phyloP scores from a whole-genome alignment of 2,329 filamentous ascomycete genomes.

The Stachybotrys echinatus region DNA sequence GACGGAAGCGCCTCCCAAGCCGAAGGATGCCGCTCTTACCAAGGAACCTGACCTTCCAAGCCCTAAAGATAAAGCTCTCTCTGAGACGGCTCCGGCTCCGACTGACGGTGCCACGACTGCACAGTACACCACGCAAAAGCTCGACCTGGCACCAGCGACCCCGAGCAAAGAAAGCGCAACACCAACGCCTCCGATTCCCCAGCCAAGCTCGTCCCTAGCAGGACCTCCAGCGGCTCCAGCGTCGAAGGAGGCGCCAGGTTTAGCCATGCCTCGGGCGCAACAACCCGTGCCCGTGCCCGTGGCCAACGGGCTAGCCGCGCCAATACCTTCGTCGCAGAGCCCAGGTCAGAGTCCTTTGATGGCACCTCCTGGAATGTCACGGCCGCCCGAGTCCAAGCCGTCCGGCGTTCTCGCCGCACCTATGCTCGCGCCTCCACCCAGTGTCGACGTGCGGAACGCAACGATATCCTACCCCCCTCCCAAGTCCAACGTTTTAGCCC shows the following conservation, averaged over 20 bases:
- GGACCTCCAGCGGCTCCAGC: conserved; percentile 1
- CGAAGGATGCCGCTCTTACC: not conserved
- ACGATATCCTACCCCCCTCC: conserved; percentile 25
- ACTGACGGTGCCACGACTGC: not conserved
- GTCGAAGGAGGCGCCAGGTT: conserved; percentile 5
- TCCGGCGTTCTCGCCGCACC: conserved; percentile 31
- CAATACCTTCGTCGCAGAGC: conserved; percentile 6
- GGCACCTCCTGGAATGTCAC: conserved; percentile 15
- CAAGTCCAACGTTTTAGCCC: conserved; percentile 39
- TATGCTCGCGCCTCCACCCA: conserved; percentile 28
- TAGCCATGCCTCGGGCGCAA: conserved; percentile 12
- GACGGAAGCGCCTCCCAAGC: not conserved
- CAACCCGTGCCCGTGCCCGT: conserved; percentile 11
- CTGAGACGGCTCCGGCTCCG: too few relatives aligned
- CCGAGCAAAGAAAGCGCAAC: not conserved
- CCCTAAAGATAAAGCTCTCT: not conserved
- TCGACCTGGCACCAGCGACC: not conserved
- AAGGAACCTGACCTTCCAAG: not conserved
- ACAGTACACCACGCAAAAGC: not conserved
- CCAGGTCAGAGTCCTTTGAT: conserved; percentile 6
- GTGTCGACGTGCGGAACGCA: conserved; percentile 17
- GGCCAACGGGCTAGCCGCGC: conserved; percentile 14
- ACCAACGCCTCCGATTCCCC: not conserved
- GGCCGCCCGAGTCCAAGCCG: conserved; percentile 18
- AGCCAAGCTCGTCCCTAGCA: not conserved